Conservation (phyloP, 768 basidiomycete genomes). For the Agaricus sinodeliciosus region DNA sequence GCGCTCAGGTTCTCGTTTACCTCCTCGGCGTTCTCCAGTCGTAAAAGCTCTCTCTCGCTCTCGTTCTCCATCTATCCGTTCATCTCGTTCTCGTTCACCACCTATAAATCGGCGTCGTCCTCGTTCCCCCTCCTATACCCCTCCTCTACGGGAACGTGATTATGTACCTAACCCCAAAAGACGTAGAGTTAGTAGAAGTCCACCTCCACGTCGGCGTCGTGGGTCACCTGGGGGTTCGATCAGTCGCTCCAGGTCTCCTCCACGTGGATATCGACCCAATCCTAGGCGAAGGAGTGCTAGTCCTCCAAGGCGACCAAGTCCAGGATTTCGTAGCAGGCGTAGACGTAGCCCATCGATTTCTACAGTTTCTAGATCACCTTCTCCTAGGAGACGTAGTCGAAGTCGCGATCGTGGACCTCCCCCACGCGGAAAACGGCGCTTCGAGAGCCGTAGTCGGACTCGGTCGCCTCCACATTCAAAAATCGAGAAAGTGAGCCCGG, state of each 20-base stretch:
- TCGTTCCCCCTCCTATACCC: slow-evolving; percentile 44
- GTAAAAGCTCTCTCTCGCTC: slow-evolving; percentile 41
- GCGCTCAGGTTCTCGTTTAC: slow-evolving; percentile 21
- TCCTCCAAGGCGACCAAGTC: slow-evolving; percentile 28
- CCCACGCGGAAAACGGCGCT: slow-evolving; percentile 10
- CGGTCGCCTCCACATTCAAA: slow-evolving; percentile 15
- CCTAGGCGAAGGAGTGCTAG: slow-evolving; percentile 40
- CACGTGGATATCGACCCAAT: slow-evolving; percentile 23
- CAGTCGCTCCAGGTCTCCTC: slow-evolving; percentile 38
- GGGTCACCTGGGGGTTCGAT: slow-evolving; percentile 27
- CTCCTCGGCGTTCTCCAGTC: slow-evolving; percentile 22
- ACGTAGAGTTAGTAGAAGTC: slow-evolving; percentile 48
- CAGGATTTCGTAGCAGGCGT: slow-evolving; percentile 20
- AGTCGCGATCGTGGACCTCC: slow-evolving; percentile 16
- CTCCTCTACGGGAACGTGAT: slow-evolving; percentile 36
- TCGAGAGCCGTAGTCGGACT: slow-evolving; percentile 22
- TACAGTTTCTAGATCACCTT: slow-evolving; percentile 22
- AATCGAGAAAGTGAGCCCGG: slow-evolving; percentile 13
- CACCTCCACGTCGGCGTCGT: slow-evolving; percentile 40
- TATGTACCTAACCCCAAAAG: slow-evolving; percentile 14
- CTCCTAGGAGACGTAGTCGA: slow-evolving; percentile 24
- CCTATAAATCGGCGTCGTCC: slow-evolving; percentile 30
- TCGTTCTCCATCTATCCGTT: slow-evolving; percentile 28
- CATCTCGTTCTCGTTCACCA: slow-evolving; percentile 34
- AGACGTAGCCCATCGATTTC: slow-evolving; percentile 17